Evolutionary conservation across 202 grass and related monocot species (phyloP).

Genomic region (Zoysia matrella): DNA sequence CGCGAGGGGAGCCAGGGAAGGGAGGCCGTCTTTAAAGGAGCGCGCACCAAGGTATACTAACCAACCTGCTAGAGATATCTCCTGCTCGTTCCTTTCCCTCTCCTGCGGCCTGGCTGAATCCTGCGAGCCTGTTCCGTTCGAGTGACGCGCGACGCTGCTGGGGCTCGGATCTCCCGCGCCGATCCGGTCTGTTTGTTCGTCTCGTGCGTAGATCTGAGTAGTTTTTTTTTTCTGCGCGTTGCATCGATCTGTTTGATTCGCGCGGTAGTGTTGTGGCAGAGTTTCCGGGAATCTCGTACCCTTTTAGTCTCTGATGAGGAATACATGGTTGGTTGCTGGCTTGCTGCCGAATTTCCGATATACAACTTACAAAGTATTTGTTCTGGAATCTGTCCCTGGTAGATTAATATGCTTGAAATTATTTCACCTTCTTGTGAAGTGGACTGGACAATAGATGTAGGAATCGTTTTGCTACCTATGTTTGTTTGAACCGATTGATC

Average conservation of each 20-base stretch:
- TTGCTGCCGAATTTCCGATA: no score
- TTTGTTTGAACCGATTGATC: no score
- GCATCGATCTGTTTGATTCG: background rate
- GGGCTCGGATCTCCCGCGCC: slow-evolving; percentile 1
- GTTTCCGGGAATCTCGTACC: no score
- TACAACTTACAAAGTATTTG: no score
- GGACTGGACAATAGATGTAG: background rate
- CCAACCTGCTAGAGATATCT: background rate
- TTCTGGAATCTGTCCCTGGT: background rate
- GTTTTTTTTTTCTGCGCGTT: background rate
- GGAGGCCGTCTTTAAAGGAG: background rate
- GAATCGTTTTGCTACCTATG: background rate
- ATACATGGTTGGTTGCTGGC: no score
- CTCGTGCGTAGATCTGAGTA: background rate
- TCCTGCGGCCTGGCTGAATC: background rate
- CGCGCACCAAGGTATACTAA: background rate
- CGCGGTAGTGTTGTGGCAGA: no score
- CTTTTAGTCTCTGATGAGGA: no score
- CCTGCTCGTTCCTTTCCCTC: no score
- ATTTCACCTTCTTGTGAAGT: background rate
- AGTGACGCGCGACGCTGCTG: background rate
- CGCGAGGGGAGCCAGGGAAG: background rate
- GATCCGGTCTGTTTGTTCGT: background rate
- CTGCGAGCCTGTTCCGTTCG: background rate
- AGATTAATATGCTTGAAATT: background rate